Evolutionary conservation across 2,329 filamentous ascomycete genomes (phyloP).

Genomic region (Clonostachys byssicola): DNA sequence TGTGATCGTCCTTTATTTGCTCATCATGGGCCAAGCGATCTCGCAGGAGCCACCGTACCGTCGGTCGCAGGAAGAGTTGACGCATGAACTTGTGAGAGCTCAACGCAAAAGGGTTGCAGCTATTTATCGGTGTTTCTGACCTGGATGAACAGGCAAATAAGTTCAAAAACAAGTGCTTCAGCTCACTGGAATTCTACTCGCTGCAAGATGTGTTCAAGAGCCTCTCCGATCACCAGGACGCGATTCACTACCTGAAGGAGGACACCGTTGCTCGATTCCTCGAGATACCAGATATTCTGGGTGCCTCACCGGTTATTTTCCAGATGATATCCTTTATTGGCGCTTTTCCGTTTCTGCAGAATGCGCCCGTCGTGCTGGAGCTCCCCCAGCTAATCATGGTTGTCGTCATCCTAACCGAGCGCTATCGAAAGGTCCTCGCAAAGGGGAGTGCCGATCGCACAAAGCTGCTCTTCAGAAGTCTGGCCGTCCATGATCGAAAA

Average conservation of each 20-base stretch:
- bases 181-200: constrained; percentile 67
- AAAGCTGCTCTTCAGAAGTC: constrained; percentile 65
- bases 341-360: constrained; percentile 68
- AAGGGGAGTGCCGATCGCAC: constrained; percentile 52
- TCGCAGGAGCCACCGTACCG: constrained; percentile 38
- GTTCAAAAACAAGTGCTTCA: constrained; percentile 69
- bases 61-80: constrained; percentile 47
- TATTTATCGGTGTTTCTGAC: background rate
- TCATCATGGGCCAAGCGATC: constrained; percentile 46
- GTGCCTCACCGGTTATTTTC: constrained; percentile 64
- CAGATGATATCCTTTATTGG: constrained; percentile 69
- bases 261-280: constrained; percentile 68
- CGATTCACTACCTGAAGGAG: constrained; percentile 61
- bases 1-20: constrained; percentile 3
- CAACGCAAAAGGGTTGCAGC: background rate
- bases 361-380: constrained; percentile 66
- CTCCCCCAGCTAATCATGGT: constrained; percentile 69
- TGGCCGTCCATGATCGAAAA: constrained; percentile 67
- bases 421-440: constrained; percentile 60
- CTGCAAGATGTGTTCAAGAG: constrained; percentile 70
- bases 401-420: constrained; percentile 67
- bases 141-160: constrained; percentile 42
- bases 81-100: constrained; percentile 41
- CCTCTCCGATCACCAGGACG: constrained; percentile 61
- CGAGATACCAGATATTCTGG: constrained; percentile 67